A percentile compares a stretch with the other conserved stretches of the same genome.
phyloP scores from a whole-genome alignment of 805 yeast genomes.

The Starmerella etchellsii region DNA sequence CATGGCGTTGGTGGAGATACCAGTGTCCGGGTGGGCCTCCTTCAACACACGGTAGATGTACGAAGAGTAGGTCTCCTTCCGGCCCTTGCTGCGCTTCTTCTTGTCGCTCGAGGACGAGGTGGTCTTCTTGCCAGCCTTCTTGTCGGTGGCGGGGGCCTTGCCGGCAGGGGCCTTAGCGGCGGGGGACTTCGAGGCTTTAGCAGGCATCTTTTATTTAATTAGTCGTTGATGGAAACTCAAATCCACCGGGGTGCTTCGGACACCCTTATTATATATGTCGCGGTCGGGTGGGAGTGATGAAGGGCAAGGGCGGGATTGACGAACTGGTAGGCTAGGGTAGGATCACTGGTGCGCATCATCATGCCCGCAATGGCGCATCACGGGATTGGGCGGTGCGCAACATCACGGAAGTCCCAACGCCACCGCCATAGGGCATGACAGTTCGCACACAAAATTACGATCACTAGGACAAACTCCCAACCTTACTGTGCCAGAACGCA shows the following conservation, averaged over 20 bases:
- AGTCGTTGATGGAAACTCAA: not conserved
- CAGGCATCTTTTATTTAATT: constrained; percentile 26
- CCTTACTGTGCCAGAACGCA: not conserved
- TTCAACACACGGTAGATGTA: constrained; percentile 96
- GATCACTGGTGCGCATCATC: no score
- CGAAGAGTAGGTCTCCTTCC: constrained; percentile 97
- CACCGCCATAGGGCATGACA: no score
- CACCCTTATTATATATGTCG: constrained; percentile 6
- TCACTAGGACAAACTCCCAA: no score
- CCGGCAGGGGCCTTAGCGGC: constrained; percentile 58
- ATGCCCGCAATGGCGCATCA: no score
- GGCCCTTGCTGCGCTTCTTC: constrained; percentile 87
- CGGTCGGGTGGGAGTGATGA: not conserved
- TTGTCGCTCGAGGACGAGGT: constrained; percentile 62
- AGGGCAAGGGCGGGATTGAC: not conserved
- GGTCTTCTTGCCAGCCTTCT: constrained; percentile 90
- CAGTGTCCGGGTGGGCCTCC: constrained; percentile 99
- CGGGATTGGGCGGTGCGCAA: no score
- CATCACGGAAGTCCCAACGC: no score
- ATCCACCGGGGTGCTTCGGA: not conserved
- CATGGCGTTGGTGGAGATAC: constrained; percentile 98
- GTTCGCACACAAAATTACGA: no score
- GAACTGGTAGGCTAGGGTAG: constrained; percentile 8
- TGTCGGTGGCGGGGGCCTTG: constrained; percentile 85
- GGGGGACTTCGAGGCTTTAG: constrained; percentile 44